Conservation (phyloP, 75 land plant genomes). For the Picea glauca region DNA sequence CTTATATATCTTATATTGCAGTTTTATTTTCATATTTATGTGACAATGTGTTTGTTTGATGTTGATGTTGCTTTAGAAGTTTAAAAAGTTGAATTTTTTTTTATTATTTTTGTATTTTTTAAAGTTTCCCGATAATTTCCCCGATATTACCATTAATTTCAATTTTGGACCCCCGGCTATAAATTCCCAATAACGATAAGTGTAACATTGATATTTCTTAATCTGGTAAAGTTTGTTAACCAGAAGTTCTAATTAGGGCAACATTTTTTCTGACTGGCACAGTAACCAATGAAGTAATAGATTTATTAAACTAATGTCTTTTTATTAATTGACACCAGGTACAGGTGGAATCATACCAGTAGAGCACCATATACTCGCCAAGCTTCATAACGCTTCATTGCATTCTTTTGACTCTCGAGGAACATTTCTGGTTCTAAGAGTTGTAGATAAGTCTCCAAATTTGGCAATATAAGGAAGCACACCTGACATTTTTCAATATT, state of each 20-base stretch:
- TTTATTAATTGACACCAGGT: not conserved
- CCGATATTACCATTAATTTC: too few relatives aligned
- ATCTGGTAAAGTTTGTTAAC: not conserved
- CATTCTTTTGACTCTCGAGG: constrained; percentile 83
- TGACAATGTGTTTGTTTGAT: too few relatives aligned
- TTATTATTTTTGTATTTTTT: too few relatives aligned
- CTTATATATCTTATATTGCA: too few relatives aligned
- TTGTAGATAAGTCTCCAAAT: constrained; percentile 75
- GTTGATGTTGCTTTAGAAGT: too few relatives aligned
- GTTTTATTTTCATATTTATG: too few relatives aligned
- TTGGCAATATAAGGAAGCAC: constrained; percentile 75
- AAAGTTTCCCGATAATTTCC: too few relatives aligned
- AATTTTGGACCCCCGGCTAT: too few relatives aligned
- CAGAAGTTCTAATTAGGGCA: not conserved
- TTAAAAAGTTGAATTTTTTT: too few relatives aligned
- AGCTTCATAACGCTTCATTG: constrained; percentile 78
- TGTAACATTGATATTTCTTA: too few relatives aligned
- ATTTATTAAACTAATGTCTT: too few relatives aligned
- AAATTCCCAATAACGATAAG: too few relatives aligned
- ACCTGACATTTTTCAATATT: constrained; percentile 38
- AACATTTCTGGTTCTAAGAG: constrained; percentile 81
- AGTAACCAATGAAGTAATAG: not conserved
- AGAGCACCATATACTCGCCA: constrained; percentile 92
- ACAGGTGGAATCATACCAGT: constrained; percentile 47
- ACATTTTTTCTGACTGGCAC: not conserved